Percentiles rank a stretch among this genome's conserved stretches.
Evolutionary conservation across 306 rosid species (phyloP).

Genomic region (Crotalaria pallida): DNA sequence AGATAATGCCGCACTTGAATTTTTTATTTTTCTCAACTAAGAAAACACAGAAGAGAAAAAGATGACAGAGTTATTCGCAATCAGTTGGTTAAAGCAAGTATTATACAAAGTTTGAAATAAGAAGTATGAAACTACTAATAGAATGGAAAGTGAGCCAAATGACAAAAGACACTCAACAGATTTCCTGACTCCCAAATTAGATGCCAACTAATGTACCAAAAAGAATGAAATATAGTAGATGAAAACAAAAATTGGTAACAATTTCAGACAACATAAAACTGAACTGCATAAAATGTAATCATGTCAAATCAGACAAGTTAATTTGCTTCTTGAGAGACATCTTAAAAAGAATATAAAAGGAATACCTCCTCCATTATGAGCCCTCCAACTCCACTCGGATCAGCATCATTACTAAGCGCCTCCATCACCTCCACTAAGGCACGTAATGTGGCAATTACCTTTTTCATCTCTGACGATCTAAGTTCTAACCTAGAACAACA

Average conservation of each 20-base stretch:
- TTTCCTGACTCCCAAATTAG: neutral
- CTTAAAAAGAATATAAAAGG: conserved; percentile 16
- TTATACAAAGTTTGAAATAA: neutral
- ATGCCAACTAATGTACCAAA: conserved; percentile 1
- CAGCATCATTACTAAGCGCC: conserved; percentile 75
- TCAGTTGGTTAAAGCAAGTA: conserved; percentile 11
- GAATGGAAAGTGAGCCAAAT: conserved; percentile 21
- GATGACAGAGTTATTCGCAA: conserved; percentile 16
- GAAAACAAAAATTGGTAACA: neutral
- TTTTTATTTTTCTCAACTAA: conserved; percentile 68
- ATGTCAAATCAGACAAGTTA: neutral
- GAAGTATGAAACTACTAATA: conserved; percentile 3
- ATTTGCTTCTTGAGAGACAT: neutral
- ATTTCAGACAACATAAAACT: conserved; percentile 3
- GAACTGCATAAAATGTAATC: conserved; percentile 3
- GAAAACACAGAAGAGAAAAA: conserved; percentile 24
- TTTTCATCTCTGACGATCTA: conserved; percentile 62
- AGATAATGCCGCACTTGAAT: conserved; percentile 48
- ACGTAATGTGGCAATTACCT: conserved; percentile 62
- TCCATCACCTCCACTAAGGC: conserved; percentile 97
- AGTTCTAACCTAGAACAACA: conserved; percentile 42
- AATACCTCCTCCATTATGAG: conserved; percentile 83
- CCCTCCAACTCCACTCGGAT: conserved; percentile 75
- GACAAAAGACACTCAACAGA: neutral
- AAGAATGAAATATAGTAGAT: conserved; percentile 11